Evolutionary conservation across 768 basidiomycete species (phyloP).

Genomic region (Hygrophorus pudorinus): DNA sequence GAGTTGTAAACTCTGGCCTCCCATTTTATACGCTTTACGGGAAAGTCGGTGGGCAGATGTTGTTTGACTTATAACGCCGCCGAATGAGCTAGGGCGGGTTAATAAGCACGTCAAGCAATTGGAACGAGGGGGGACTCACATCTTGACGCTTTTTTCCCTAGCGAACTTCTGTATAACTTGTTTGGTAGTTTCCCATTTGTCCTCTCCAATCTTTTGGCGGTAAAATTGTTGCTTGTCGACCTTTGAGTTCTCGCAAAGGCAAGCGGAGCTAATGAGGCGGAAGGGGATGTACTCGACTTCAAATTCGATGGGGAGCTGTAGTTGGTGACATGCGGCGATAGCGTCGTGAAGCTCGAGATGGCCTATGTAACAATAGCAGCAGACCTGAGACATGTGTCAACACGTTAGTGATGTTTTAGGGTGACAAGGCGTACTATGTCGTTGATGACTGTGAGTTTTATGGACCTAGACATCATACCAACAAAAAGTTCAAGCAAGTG

Average conservation of each 20-base stretch:
- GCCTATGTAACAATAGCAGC: conserved; percentile 42
- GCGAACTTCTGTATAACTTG: conserved; percentile 40
- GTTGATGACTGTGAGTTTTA: conserved; percentile 65
- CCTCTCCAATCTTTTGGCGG: conserved; percentile 39
- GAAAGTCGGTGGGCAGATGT: conserved; percentile 62
- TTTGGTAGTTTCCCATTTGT: conserved; percentile 31
- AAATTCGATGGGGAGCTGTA: conserved; percentile 36
- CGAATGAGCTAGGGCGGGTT: conserved; percentile 34
- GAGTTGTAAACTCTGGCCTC: conserved; percentile 51
- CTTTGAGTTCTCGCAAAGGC: conserved; percentile 27
- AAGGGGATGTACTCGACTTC: conserved; percentile 45
- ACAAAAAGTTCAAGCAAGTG: too few species aligned
- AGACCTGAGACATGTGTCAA: conserved; percentile 28
- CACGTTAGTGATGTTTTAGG: neutral
- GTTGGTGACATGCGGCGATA: conserved; percentile 35
- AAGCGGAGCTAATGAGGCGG: conserved; percentile 30
- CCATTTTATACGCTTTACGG: conserved; percentile 54
- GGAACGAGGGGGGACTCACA: conserved; percentile 29
- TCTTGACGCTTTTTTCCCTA: conserved; percentile 44
- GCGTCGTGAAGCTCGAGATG: conserved; percentile 44
- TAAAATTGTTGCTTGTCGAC: conserved; percentile 33
- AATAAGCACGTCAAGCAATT: neutral
- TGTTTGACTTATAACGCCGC: conserved; percentile 56
- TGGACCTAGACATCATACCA: conserved; percentile 30
- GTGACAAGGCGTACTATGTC: conserved; percentile 33